phyloP scores from a whole-genome alignment of 345 rosid species.

The Schrenkiella parvula region DNA sequence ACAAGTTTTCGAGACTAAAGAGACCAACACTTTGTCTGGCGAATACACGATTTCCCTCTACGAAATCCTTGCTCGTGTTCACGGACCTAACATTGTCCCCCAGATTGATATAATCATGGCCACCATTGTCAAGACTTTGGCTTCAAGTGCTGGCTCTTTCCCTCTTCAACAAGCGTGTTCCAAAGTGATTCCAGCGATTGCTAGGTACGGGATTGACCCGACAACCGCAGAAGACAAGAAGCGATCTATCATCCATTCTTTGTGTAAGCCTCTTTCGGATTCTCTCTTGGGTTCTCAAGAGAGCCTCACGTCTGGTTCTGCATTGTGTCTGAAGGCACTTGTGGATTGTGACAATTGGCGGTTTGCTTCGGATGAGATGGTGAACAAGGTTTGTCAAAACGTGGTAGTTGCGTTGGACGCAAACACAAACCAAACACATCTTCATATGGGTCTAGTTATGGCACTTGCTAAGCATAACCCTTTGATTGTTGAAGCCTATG shows the following conservation, averaged over 20 bases:
- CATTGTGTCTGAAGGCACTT: constrained; percentile 83
- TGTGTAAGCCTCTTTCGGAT: constrained; percentile 79
- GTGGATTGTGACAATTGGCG: constrained; percentile 90
- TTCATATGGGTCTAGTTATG: constrained; percentile 77
- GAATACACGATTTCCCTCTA: constrained; percentile 93
- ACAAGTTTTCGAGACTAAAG: constrained; percentile 95
- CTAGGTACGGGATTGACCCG: constrained; percentile 84
- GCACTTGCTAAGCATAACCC: constrained; percentile 83
- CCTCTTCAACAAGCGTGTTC: constrained; percentile 98
- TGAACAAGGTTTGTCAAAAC: constrained; percentile 83
- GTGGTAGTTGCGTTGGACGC: constrained; percentile 83
- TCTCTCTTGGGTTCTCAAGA: constrained; percentile 80
- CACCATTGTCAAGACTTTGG: constrained; percentile 73
- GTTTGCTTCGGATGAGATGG: constrained; percentile 88
- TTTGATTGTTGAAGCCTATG: constrained; percentile 83
- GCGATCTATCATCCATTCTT: constrained; percentile 65
- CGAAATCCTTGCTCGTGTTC: constrained; percentile 93
- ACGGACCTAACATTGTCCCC: constrained; percentile 87
- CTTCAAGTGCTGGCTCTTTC: constrained; percentile 89
- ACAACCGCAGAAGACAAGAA: constrained; percentile 68
- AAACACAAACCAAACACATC: constrained; percentile 65
- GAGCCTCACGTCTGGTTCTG: constrained; percentile 79
- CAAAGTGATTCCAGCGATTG: constrained; percentile 86
- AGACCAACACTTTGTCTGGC: constrained; percentile 71
- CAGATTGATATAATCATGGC: constrained; percentile 87